Base-by-base conservation (phyloP, 129 eudicot genomes). In the Pulicaria dysenterica region DNA sequence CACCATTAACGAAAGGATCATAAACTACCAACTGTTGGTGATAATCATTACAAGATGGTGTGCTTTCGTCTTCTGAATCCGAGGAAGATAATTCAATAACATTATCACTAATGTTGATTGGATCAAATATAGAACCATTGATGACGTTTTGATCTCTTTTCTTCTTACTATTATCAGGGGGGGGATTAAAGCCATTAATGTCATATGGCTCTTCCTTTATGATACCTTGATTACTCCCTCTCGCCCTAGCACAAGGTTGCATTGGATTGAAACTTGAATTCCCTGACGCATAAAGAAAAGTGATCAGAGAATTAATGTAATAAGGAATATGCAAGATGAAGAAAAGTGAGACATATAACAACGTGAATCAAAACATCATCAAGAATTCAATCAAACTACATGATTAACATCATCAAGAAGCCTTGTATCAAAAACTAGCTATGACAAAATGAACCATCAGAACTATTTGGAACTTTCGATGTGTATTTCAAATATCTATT, bases 1-100 rank as follows among this genome's bases (percentile, higher is more conserved):
- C 76, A 51, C 49, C 72, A 10, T 63, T 50, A 49, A 66, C 82
- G 64, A 81, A 54, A 73, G 89, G 88, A 65, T 85, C 79, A 50
- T 91, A 91, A 46, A 88, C 77, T n/a, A 88, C 92, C 44, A 91
- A 53, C 54, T 88, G 95, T 19, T 85, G 82, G 8, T 72, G 69
- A 58, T 83, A 78, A 81, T 78, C 73, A 51, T 75, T 81, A 40
- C 57, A 70, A 63, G 70, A 69, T 3, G 19, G 47, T 44, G 72
- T 60, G 41, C 66, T 77, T 64, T 78, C 88, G 16, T 73, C 62
- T 13, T 82, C 58, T 10, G 74, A 58, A 6, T 68, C 88, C 3
- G 76, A 40, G 59, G 85, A 79, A 65, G 46, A 74, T 34, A 69
- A 6, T 3, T 80, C 83, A 7, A 67, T 70, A 58, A 42, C 60